Conservation (phyloP, 192 early-diverging fungal species). For the Coemansia sp. region DNA sequence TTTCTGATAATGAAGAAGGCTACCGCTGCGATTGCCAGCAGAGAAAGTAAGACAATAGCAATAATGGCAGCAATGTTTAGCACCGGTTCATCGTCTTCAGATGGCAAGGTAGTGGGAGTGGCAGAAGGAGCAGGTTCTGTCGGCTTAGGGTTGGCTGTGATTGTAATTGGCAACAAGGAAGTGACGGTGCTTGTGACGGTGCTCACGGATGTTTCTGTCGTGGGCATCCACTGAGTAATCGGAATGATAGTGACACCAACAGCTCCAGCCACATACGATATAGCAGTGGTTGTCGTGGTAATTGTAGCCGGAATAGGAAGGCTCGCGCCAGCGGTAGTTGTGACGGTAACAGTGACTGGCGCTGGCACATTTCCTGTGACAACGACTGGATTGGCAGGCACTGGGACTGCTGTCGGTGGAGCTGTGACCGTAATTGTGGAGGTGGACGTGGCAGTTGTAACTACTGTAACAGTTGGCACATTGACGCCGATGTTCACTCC, state of each 20-base stretch:
- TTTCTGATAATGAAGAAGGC: not conserved
- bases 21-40: not conserved
- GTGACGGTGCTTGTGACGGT: not conserved
- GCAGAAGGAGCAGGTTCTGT: not conserved
- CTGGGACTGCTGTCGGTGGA: not conserved
- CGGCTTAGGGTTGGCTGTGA: not conserved
- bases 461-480: not conserved
- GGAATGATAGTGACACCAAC: not conserved
- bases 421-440: not conserved
- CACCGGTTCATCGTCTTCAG: not conserved
- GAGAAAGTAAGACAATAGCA: not conserved
- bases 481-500: not conserved
- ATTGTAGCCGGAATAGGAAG: not conserved
- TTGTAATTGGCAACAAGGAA: not conserved
- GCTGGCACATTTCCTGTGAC: not conserved
- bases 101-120: not conserved
- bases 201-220: not conserved
- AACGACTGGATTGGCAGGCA: not conserved
- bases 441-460: not conserved
- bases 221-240: conserved; percentile 5
- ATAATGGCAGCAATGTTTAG: not conserved
- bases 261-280: not conserved
- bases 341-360: not conserved
- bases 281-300: not conserved
- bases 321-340: not conserved